Evolutionary conservation across 1,139 yeast species (phyloP).

Genomic region (Sugiyamaella paludigena): DNA sequence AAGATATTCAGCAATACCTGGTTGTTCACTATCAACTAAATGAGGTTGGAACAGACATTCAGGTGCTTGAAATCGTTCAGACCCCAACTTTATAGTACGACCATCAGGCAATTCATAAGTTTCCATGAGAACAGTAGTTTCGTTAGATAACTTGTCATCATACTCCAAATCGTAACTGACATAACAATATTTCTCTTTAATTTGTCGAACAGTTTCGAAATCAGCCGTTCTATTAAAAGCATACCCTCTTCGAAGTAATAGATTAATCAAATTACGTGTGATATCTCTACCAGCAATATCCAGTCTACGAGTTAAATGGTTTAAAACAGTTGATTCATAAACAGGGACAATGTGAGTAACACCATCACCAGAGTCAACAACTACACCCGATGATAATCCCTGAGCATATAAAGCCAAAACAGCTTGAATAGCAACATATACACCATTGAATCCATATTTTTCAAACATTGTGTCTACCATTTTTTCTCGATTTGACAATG

Average conservation of each 20-base stretch:
- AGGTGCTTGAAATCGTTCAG: constrained; percentile 96
- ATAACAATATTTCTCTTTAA: constrained; percentile 92
- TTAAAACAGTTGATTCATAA: constrained; percentile 91
- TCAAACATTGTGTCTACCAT: constrained; percentile 99
- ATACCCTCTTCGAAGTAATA: constrained; percentile 91
- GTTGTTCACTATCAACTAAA: constrained; percentile 95
- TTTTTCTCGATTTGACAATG: constrained; percentile 83
- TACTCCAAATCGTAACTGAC: constrained; percentile 91
- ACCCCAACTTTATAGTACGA: constrained; percentile 87
- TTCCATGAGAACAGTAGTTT: constrained; percentile 91
- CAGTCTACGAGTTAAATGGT: constrained; percentile 85
- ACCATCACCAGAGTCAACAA: constrained; percentile 93
- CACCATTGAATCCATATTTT: constrained; percentile 92
- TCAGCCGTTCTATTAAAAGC: constrained; percentile 98
- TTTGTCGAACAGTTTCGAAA: constrained; percentile 96
- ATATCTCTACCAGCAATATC: constrained; percentile 99
- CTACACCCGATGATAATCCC: constrained; percentile 97
- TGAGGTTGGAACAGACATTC: constrained; percentile 97
- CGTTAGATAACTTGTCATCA: constrained; percentile 83
- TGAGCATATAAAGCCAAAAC: constrained; percentile 96
- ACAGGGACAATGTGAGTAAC: constrained; percentile 98
- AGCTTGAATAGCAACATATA: constrained; percentile 97
- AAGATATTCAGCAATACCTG: constrained; percentile 90
- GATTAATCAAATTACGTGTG: constrained; percentile 86
- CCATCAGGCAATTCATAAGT: constrained; percentile 95